These are phyloP conservation scores for Ophiostoma australiae DNA, from an alignment of 2,329 filamentous ascomycete species.

Conservation along the genomic window DNA sequence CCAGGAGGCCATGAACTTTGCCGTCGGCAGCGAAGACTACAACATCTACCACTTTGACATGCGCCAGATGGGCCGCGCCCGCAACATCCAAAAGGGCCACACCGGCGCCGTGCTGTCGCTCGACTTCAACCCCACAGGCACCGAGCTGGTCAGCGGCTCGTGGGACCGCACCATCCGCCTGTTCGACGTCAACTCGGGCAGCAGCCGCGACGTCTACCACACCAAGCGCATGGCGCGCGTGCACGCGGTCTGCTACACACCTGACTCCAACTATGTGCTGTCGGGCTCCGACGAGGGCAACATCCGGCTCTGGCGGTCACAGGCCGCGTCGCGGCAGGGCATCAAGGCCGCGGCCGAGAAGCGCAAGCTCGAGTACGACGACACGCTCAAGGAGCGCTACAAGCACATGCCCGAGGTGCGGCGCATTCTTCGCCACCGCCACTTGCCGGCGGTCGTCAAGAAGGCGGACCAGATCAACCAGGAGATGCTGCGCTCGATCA, in stretches of 20 bases:
- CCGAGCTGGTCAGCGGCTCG: conserved; percentile 84
- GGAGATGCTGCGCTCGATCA: conserved; percentile 81
- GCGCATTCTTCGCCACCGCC: conserved; percentile 84
- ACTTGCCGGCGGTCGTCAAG: conserved; percentile 88
- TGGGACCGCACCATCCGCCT: conserved; percentile 85
- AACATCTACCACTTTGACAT: conserved; percentile 92
- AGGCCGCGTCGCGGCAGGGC: conserved; percentile 76
- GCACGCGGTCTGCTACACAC: conserved; percentile 50
- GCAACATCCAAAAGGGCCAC: conserved; percentile 30
- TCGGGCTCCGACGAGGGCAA: conserved; percentile 94
- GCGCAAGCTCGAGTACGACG: conserved; percentile 86
- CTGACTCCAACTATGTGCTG: conserved; percentile 83
- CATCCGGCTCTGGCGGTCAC: conserved; percentile 75
- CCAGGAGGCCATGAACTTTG: conserved; percentile 66
- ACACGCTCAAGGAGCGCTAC: conserved; percentile 75
- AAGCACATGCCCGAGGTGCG: conserved; percentile 94
- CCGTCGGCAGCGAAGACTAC: conserved; percentile 89
- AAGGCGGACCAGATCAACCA: conserved; percentile 93
- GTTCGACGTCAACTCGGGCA: conserved; percentile 74
- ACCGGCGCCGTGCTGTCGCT: conserved; percentile 84
- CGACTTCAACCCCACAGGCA: conserved; percentile 88
- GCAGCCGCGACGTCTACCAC: conserved; percentile 90
- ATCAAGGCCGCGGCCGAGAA: conserved; percentile 81
- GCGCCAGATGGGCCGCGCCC: conserved; percentile 43
- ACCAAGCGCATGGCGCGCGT: conserved; percentile 97